Evolutionary conservation across 768 basidiomycete genomes (phyloP).

Genomic region (Leccinum longicurvipes): DNA sequence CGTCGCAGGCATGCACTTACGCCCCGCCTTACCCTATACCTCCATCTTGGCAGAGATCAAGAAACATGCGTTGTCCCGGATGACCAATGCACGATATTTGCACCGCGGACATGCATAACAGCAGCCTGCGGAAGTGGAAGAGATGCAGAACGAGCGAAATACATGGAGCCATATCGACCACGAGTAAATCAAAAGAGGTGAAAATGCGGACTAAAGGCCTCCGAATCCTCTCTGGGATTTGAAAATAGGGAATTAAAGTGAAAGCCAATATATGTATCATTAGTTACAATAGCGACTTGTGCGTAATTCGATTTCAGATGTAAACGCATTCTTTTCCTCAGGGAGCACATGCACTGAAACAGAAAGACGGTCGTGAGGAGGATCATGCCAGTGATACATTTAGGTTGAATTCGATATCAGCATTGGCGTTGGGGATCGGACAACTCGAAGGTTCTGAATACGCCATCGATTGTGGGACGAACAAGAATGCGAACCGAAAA

Average conservation of each 20-base stretch:
- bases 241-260: not conserved
- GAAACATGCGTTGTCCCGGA: not conserved
- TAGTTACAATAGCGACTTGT: not conserved
- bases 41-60: not conserved
- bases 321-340: slow-evolving; percentile 1
- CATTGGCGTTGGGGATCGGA: not conserved
- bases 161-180: not conserved
- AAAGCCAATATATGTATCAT: no score
- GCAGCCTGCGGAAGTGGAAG: not conserved
- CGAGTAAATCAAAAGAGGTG: not conserved
- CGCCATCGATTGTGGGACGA: not conserved
- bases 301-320: no score
- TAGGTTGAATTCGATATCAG: not conserved
- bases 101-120: not conserved
- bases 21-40: no score
- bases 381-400: not conserved
- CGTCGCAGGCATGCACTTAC: not conserved
- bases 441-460: not conserved
- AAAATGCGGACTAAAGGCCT: not conserved
- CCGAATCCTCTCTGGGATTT: not conserved
- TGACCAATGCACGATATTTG: not conserved
- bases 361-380: not conserved
- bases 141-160: not conserved
- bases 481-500: not conserved
- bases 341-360: not conserved